Evolutionary conservation across 31 red algal genomes (phyloP), one percentile per base, ranked within the genome.

Genomic region (Endocladia muricata): DNA sequence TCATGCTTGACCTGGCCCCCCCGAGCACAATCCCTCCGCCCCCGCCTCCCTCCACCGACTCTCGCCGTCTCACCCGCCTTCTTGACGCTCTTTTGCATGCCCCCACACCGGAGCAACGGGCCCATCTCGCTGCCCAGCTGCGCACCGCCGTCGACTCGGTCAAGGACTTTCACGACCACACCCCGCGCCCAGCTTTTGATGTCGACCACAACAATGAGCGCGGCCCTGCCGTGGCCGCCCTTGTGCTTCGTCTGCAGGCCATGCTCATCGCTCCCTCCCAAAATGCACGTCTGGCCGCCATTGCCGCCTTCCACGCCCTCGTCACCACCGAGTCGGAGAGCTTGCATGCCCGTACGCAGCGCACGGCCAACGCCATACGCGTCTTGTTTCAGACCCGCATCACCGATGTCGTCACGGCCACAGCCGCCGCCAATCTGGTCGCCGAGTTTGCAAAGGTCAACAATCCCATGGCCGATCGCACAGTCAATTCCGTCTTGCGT

Each of bases 331-430:
- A 81, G 43, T 78, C 90, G 26, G 94, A 97, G 70, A 71, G 68
- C 19, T 87, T 94, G 44, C 86, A 89, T 32, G 79, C 81, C 54
- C 90, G 89, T 35, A 82, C 93, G 5, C 94, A 97, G 64, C 83
- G 94, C 26, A 80, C 94, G 1, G 75, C 83, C 40, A 97, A 97
- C 41, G 90, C 90, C 17, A 76, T 97, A 36, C 91, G 95, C 4
- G 61, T 85, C 21, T 43, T 98, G 9, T 81, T 98, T 72, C 36
- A 41, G 3, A 88, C 81, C 79, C 61, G 26, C 33, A 55, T 83
- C 65, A 73, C 69, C 33, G 75, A 81, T 36, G 77, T 89, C 17
- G 37, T 71, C 5, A 81, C 77, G 23, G 85, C 76, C 1, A 55
- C 68, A 32, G 85, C 79, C 37, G 82, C 90, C 5, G 76, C 81